A percentile compares a stretch with the other conserved stretches of the same genome.
phyloP scores from a whole-genome alignment of 257 asterid genomes.

The Ocimum tenuiflorum region DNA sequence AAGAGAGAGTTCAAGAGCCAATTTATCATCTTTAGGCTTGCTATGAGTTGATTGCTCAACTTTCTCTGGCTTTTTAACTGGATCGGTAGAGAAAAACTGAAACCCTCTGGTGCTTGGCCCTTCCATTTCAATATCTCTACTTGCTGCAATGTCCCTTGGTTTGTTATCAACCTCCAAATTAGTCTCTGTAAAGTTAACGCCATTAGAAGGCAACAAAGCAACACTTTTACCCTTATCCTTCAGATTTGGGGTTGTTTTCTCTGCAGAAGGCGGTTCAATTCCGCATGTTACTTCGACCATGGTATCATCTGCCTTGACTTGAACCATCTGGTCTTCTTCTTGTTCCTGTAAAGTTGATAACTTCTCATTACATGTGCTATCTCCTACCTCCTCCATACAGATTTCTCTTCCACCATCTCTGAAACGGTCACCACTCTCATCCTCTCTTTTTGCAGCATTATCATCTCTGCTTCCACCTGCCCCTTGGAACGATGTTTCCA shows the following conservation, averaged over 20 bases:
- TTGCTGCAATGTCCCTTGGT: constrained; percentile 27
- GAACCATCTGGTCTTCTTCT: constrained; percentile 32
- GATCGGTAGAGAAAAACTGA: constrained; percentile 69
- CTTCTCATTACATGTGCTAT: constrained; percentile 35
- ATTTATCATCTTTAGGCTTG: constrained; percentile 66
- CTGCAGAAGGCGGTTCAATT: constrained; percentile 34
- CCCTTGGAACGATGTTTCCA: constrained; percentile 26
- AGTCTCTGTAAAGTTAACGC: constrained; percentile 25
- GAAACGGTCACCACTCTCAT: constrained; percentile 28
- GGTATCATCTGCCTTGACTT: constrained; percentile 37
- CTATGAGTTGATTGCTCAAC: constrained; percentile 35
- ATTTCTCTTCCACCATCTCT: constrained; percentile 28
- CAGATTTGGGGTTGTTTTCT: constrained; percentile 31
- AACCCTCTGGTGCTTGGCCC: constrained; percentile 72
- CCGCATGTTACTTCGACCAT: constrained; percentile 27
- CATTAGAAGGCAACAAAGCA: constrained; percentile 33
- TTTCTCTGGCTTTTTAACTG: constrained; percentile 58
- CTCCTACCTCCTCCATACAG: constrained; percentile 39
- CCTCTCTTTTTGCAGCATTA: constrained; percentile 29
- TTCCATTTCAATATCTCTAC: constrained; percentile 50
- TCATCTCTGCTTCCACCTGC: constrained; percentile 28
- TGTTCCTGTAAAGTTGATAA: constrained; percentile 31
- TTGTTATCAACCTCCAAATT: constrained; percentile 42
- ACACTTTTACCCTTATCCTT: constrained; percentile 74
- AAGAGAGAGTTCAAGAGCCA: constrained; percentile 91